These are phyloP conservation scores for Escallonia herrerae DNA, from an alignment of 129 eudicot species.

Conservation along the genomic window DNA sequence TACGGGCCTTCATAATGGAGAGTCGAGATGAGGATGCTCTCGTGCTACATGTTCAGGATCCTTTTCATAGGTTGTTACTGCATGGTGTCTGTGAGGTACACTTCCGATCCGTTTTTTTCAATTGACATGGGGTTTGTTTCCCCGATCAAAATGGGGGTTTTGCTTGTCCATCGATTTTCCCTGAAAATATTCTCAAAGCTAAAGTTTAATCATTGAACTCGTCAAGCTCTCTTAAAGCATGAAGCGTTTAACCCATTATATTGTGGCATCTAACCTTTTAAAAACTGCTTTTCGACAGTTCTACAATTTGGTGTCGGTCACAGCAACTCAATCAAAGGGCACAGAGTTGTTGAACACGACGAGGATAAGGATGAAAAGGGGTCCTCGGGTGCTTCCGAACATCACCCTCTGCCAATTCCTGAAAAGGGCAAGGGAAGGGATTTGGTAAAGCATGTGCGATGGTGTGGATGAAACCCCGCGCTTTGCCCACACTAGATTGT, in stretches of 20 bases:
- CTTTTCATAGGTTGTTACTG: conserved; percentile 82
- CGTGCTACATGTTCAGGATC: conserved; percentile 66
- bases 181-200: no score
- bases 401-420: conserved; percentile 79
- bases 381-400: conserved; percentile 42
- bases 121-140: neutral
- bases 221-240: no score
- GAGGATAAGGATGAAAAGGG: conserved; percentile 66
- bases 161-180: no score
- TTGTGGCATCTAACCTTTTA: no score
- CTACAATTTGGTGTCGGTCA: conserved; percentile 66
- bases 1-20: conserved; percentile 58
- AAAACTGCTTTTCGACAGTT: conserved; percentile 44
- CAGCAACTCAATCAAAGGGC: conserved; percentile 49
- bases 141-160: no score
- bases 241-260: no score
- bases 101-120: neutral
- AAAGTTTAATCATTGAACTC: no score
- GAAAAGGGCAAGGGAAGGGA: conserved; percentile 82
- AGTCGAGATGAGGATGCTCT: conserved; percentile 43
- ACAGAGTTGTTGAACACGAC: conserved; percentile 48
- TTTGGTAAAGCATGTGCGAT: conserved; percentile 43
- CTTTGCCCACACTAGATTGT: no score
- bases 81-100: conserved; percentile 98
- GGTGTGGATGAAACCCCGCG: neutral